These are phyloP conservation scores for Nakazawaea ambrosiae DNA, from an alignment of 805 yeast species.

Conservation along the genomic window DNA sequence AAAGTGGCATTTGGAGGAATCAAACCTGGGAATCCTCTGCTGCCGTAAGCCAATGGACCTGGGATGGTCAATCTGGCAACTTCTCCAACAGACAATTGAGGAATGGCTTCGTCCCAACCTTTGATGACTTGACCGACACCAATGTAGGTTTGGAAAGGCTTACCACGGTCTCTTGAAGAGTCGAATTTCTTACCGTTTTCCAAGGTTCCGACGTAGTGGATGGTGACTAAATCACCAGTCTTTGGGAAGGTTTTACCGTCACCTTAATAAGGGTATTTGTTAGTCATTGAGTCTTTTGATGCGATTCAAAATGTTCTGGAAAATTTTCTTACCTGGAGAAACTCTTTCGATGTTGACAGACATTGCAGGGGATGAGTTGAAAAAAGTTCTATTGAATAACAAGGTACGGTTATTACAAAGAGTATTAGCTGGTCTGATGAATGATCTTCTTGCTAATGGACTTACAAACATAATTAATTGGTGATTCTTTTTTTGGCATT, in stretches of 20 bases:
- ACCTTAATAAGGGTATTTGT: conserved; percentile 46
- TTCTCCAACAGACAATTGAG: conserved; percentile 87
- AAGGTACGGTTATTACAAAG: not conserved
- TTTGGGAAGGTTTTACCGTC: conserved; percentile 86
- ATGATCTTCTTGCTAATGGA: conserved; percentile 7
- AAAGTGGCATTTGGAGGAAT: conserved; percentile 96
- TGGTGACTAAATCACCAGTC: conserved; percentile 82
- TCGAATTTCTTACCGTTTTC: conserved; percentile 96
- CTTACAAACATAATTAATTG: conserved; percentile 4
- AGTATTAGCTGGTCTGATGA: conserved; percentile 6
- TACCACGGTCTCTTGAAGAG: conserved; percentile 90
- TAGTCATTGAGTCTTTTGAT: too few species aligned
- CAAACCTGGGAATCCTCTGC: conserved; percentile 92
- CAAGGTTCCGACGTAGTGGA: conserved; percentile 93
- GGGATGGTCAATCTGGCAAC: conserved; percentile 90
- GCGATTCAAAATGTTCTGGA: too few species aligned
- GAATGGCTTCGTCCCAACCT: conserved; percentile 96
- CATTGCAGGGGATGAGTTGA: conserved; percentile 9
- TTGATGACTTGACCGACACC: conserved; percentile 96
- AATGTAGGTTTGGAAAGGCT: conserved; percentile 88
- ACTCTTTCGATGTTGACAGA: conserved; percentile 13
- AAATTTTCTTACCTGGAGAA: conserved; percentile 16
- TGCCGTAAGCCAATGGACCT: conserved; percentile 89
- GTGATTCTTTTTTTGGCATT: not conserved
- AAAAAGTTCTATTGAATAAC: conserved; percentile 9